Base-by-base conservation (phyloP, 169 alveolate genomes). In the Eimeria sp. region DNA sequence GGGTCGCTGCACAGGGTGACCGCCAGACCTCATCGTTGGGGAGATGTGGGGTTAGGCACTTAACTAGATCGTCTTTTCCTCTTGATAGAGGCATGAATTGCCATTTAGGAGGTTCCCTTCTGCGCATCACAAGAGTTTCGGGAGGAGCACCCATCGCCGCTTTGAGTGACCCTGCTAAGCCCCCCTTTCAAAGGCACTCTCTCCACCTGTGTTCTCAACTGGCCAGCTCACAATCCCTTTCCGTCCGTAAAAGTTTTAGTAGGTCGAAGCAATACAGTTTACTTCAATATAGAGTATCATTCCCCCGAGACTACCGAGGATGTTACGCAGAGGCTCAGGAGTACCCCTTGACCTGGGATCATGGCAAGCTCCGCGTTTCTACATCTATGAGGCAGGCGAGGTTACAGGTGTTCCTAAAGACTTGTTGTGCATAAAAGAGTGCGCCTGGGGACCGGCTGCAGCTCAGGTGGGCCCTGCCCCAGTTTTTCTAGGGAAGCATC, bases 391-490 rank as follows among this genome's bases (percentile, higher is more conserved):
- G 82, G 78, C 93, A 40, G 93, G 93, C 20, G 93, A 87, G 80
- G 61, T 87, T 47, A 25, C 93, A 61, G 82, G 82, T 25, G 83
- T 49, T 63, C 93, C 93, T 16, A 87, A 87, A 43, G 93, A 58
- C 22, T 63, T 87, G 43, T 43, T 87, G 67, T 87, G 65, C 54
- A 87, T 87, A 30, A 87, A 87, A 30, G 93, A 87, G 65, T 87
- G 83, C 30, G 93, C 72, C 43, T 87, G 93, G 93, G 93, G 93
- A 11, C 93, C 93, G 49, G 78, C 93, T 61, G 93, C 93, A n/a
- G 43, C 82, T 49, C 93, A 87, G 93, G 93, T 87, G 63, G 93
- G 93, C 47, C 93, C 93, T 34, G 93, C 93, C 43, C 93, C 93
- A 27, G 93, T 87, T 49, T 87, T 87, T 47, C 80, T 87, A 14